phyloP scores from a whole-genome alignment of 2,329 filamentous ascomycete species.

The Penicillium sp. region DNA sequence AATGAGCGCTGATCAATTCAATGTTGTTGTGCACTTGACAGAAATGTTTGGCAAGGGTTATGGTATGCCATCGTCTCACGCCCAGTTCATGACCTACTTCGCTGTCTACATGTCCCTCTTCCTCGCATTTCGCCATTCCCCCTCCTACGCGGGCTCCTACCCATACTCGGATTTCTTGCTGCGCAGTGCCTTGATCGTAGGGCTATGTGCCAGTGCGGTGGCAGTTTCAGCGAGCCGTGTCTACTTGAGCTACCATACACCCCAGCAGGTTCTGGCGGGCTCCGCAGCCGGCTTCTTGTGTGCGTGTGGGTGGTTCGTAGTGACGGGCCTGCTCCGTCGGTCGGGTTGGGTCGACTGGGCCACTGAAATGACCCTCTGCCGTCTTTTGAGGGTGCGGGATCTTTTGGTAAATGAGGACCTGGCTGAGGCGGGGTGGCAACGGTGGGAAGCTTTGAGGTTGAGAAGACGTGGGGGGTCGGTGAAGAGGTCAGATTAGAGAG shows the following conservation, averaged over 20 bases:
- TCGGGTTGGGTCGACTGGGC: conserved; percentile 66
- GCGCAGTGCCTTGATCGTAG: conserved; percentile 52
- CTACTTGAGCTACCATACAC: conserved; percentile 90
- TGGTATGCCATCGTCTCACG: conserved; percentile 93
- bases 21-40: conserved; percentile 20
- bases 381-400: conserved; percentile 69
- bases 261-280: conserved; percentile 79
- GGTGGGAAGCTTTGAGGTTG: conserved; percentile 61
- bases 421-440: conserved; percentile 86
- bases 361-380: conserved; percentile 59
- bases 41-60: conserved; percentile 84
- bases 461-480: conserved; percentile 23
- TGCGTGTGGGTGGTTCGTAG: conserved; percentile 71
- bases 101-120: conserved; percentile 78
- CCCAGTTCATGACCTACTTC: conserved; percentile 92
- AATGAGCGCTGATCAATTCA: not conserved
- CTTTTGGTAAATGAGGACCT: conserved; percentile 82
- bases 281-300: conserved; percentile 63
- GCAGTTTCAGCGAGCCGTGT: conserved; percentile 75
- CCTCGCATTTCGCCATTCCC: conserved; percentile 71
- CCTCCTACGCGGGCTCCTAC: conserved; percentile 43
- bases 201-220: conserved; percentile 56
- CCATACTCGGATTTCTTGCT: conserved; percentile 43
- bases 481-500: conserved; percentile 24
- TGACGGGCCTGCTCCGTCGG: conserved; percentile 61